Base-by-base conservation (phyloP, 2,329 filamentous ascomycete species). In the Eutypella sp. region DNA sequence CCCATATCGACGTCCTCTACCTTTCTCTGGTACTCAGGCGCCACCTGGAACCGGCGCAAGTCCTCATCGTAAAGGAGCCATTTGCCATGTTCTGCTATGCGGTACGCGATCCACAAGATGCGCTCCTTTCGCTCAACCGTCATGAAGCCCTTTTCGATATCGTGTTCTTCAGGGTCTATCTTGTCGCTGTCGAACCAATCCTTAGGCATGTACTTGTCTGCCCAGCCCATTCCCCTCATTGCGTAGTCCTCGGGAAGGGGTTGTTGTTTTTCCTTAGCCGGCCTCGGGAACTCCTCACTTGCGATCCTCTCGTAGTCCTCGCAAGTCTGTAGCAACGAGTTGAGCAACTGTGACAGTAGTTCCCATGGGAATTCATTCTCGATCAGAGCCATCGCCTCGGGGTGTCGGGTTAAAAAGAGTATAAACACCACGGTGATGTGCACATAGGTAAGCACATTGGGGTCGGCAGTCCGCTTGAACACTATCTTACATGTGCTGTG, bases 231-330 rank as follows among this genome's bases (percentile, higher is more conserved):
- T 0, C 85, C 85, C 1, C 82, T 72, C 45, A 88, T 73, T 0
- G 78, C 72, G 52, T 80, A 87, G 49, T 90, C 86, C 41, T 89
- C 86, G 0, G 84, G 82, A 0, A 89, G 60, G 0, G 85, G 84
- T 1, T 74, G 68, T 1, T 70, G 71, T 0, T 71, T 60, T 2
- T 65, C 64, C 25, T 70, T 68, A 2, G 69, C 69, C 2, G 68
- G 67, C 1, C 65, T 58, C 0, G 78, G 77, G 46, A 86, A 82
- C 0, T 64, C 57, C 1, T 58, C 61, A 25, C 57, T 67, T 25
- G 67, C 65, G 48, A 80, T 65, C 22, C 69, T 58, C 3, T 58
- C 51, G 38, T 64, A 57, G 1, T 53, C 37, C 3, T 62, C 45
- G 15, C 55, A 62, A 8, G 57, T 49, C 55, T 66, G 45, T 9